A percentile compares a stretch with the other conserved stretches of the same genome.
Conservation (phyloP, 176 grass and related monocot genomes). For the Phoenix dactylifera region DNA sequence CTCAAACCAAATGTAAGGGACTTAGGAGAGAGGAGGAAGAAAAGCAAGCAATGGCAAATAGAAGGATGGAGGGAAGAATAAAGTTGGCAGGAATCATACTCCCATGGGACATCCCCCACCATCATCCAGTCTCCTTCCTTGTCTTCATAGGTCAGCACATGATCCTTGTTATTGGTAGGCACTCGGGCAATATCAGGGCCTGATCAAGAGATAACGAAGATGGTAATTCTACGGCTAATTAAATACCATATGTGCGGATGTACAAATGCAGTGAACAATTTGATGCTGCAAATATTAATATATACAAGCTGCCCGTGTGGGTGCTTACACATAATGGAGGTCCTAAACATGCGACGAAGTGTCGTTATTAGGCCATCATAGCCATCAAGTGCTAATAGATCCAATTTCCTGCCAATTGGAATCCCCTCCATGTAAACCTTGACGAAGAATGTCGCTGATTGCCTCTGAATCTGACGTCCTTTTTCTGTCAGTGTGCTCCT, state of each 20-base stretch:
- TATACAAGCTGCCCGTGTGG: too few relatives aligned
- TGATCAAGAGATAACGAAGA: background rate
- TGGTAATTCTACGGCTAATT: too few relatives aligned
- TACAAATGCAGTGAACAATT: too few relatives aligned
- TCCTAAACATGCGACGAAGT: constrained; percentile 52
- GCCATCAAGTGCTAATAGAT: constrained; percentile 36
- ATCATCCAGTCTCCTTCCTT: too few relatives aligned
- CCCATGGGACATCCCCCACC: constrained; percentile 11
- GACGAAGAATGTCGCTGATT: constrained; percentile 25
- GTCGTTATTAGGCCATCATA: constrained; percentile 37
- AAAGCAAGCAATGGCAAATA: background rate
- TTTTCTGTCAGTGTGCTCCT: constrained; percentile 35
- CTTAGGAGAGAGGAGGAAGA: background rate
- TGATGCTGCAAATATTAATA: too few relatives aligned
- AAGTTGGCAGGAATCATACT: constrained; percentile 31
- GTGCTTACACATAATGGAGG: constrained; percentile 45
- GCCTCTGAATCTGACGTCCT: background rate
- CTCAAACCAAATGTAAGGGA: background rate
- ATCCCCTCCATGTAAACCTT: constrained; percentile 80
- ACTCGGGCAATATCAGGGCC: constrained; percentile 33
- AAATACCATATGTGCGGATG: too few relatives aligned
- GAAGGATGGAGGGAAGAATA: background rate
- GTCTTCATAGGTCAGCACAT: constrained; percentile 61
- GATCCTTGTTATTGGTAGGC: constrained; percentile 21
- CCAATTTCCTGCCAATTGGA: constrained; percentile 60